These are phyloP conservation scores for Tillandsia leiboldiana DNA, from an alignment of 176 grass and related monocot species.

Conservation along the genomic window DNA sequence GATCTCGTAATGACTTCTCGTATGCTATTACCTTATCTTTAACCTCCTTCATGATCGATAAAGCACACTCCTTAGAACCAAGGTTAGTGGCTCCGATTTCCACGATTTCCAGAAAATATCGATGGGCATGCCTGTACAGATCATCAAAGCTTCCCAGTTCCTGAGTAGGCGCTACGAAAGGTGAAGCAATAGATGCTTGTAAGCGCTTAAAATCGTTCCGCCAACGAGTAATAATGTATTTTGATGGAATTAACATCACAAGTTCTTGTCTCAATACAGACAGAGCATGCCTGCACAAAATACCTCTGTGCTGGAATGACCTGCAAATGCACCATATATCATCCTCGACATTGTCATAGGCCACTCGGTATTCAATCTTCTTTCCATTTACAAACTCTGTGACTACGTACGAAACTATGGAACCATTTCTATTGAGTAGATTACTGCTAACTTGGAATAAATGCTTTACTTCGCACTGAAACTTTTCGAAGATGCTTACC, in stretches of 20 bases:
- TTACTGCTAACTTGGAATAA: constrained; percentile 67
- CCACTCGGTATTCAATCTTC: constrained; percentile 78
- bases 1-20: constrained; percentile 58
- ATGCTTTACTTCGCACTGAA: constrained; percentile 79
- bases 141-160: constrained; percentile 52
- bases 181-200: constrained; percentile 34
- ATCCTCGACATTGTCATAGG: constrained; percentile 67
- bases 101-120: constrained; percentile 75
- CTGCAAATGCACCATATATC: constrained; percentile 85
- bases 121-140: constrained; percentile 65
- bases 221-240: constrained; percentile 80
- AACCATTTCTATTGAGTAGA: constrained; percentile 51
- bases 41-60: constrained; percentile 78
- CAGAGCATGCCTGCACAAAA: constrained; percentile 89
- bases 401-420: constrained; percentile 59
- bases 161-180: constrained; percentile 27
- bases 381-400: constrained; percentile 64
- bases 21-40: constrained; percentile 76
- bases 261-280: constrained; percentile 78
- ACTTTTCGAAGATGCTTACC: constrained; percentile 87
- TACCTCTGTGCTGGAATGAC: constrained; percentile 89
- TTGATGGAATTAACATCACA: constrained; percentile 82
- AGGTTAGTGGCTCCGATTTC: constrained; percentile 72
- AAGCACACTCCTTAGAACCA: constrained; percentile 73
- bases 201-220: constrained; percentile 90